Conservation (phyloP, 768 basidiomycete species). For the Exsudoporus frostii region DNA sequence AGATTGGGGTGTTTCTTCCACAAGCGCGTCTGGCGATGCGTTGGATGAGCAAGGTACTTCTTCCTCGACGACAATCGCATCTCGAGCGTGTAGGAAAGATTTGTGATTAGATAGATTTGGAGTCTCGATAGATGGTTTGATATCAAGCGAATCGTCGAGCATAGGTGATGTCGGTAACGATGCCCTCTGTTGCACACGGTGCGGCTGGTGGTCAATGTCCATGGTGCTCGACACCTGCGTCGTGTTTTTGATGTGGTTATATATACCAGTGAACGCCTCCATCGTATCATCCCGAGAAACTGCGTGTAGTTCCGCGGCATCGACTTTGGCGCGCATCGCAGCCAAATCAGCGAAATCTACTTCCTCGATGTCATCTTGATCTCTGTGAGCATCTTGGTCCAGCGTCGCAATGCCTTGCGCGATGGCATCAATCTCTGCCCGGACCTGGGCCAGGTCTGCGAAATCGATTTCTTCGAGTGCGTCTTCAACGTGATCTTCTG, state of each 20-base stretch:
- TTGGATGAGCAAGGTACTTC: not conserved
- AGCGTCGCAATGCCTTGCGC: conserved; percentile 1
- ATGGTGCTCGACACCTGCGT: not conserved
- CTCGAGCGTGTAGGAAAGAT: not conserved
- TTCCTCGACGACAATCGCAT: not conserved
- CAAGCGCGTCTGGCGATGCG: not conserved
- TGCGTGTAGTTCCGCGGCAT: not conserved
- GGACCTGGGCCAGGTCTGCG: conserved; percentile 50
- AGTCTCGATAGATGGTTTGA: conserved; percentile 9
- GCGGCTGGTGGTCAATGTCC: not conserved
- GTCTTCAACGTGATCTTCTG: conserved; percentile 30
- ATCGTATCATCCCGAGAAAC: conserved; percentile 17
- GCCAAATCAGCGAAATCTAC: conserved; percentile 50
- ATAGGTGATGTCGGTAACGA: not conserved
- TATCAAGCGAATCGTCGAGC: conserved; percentile 1
- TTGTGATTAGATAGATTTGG: not conserved
- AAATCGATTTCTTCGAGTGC: conserved; percentile 65
- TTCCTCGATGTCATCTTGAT: conserved; percentile 44
- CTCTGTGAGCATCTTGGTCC: conserved; percentile 8
- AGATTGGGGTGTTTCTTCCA: not conserved
- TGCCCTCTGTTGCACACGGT: not conserved
- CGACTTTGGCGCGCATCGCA: conserved; percentile 18
- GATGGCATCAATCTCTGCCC: conserved; percentile 37
- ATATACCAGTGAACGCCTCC: conserved; percentile 39
- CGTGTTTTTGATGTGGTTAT: conserved; percentile 16